Evolutionary conservation across 2,329 filamentous ascomycete species (phyloP).

Genomic region (Phialocephala sp.): DNA sequence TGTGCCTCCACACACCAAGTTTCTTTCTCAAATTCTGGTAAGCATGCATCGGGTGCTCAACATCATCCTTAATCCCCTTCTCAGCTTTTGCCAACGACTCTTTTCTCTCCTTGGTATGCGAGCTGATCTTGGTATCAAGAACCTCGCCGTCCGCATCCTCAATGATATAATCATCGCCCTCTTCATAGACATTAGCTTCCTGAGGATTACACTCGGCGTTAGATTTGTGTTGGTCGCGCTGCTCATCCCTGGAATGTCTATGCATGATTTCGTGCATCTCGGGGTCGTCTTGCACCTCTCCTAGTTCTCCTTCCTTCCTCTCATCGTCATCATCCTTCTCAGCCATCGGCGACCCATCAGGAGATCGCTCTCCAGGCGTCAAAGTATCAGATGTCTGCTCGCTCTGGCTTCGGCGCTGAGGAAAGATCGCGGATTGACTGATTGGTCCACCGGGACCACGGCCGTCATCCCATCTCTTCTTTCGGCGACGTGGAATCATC

Average conservation of each 20-base stretch:
- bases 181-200: conserved; percentile 74
- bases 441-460: conserved; percentile 85
- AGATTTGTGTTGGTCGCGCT: conserved; percentile 40
- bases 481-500: conserved; percentile 63
- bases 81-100: conserved; percentile 49
- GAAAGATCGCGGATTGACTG: conserved; percentile 86
- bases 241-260: conserved; percentile 43
- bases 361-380: conserved; percentile 39
- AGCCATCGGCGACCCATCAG: conserved; percentile 23
- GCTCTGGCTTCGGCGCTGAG: conserved; percentile 49
- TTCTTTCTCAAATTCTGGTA: conserved; percentile 41
- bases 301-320: conserved; percentile 39
- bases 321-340: conserved; percentile 41
- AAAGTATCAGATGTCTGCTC: conserved; percentile 41
- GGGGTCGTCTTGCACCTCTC: conserved; percentile 43
- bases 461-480: conserved; percentile 73
- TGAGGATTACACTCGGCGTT: conserved; percentile 41
- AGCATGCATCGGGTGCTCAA: conserved; percentile 41
- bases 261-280: conserved; percentile 44
- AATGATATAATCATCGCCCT: conserved; percentile 78
- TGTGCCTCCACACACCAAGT: conserved; percentile 40
- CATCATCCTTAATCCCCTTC: conserved; percentile 45
- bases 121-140: conserved; percentile 64
- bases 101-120: conserved; percentile 46
- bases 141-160: conserved; percentile 91